Percentiles rank a stretch among this genome's conserved stretches.
Conservation (phyloP, 1,284 basidiomycete species). For the Cryptococcus amylolentus region DNA sequence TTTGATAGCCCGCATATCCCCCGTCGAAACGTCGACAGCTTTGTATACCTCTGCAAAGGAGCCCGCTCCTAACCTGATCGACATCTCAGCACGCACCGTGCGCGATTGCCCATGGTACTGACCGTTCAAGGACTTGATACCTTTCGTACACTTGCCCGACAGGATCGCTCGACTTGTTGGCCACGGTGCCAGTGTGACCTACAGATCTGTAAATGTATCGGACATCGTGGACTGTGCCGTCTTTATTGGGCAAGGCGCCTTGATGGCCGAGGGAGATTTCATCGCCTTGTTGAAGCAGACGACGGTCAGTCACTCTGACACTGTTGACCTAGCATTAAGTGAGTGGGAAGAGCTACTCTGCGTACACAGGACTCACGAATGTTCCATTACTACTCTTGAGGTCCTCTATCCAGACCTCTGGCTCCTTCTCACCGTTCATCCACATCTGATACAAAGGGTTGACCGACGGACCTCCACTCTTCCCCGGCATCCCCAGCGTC, state of each 20-base stretch:
- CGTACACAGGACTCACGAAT: constrained; percentile 58
- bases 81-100: not conserved
- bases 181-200: constrained; percentile 17
- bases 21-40: constrained; percentile 47
- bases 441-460: constrained; percentile 5
- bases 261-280: constrained; percentile 74
- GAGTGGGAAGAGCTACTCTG: not conserved
- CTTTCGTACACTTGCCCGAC: constrained; percentile 51
- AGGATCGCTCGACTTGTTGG: constrained; percentile 14
- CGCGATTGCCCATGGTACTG: constrained; percentile 4
- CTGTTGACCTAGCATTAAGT: constrained; percentile 62
- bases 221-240: constrained; percentile 39
- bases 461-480: too few species aligned
- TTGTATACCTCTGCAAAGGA: constrained; percentile 50
- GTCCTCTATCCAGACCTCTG: constrained; percentile 66
- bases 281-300: constrained; percentile 69
- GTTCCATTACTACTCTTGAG: constrained; percentile 74
- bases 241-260: constrained; percentile 43
- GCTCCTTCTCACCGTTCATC: constrained; percentile 46
- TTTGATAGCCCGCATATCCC: constrained; percentile 47
- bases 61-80: constrained; percentile 44
- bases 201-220: constrained; percentile 52
- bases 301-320: constrained; percentile 56
- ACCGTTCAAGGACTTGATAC: constrained; percentile 45
- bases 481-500: constrained; percentile 31